These are phyloP conservation scores for Suillus americanus DNA, from an alignment of 768 basidiomycete species.

Conservation along the genomic window DNA sequence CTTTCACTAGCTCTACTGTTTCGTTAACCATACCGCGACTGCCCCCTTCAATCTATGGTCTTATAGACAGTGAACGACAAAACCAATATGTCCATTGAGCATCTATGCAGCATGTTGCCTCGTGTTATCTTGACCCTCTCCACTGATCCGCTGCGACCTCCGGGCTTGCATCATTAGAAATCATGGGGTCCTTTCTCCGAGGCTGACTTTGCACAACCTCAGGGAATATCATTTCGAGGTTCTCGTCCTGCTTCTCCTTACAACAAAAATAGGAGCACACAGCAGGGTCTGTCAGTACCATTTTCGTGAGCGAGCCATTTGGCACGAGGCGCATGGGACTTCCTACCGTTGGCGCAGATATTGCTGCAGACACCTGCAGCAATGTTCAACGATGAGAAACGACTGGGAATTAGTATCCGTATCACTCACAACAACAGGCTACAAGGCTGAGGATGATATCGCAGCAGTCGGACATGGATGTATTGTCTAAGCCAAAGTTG, in stretches of 20 bases:
- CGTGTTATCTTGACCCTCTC: neutral
- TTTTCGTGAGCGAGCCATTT: neutral
- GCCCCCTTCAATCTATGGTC: neutral
- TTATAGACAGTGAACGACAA: neutral
- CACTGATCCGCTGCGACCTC: neutral
- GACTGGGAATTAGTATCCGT: slow-evolving; percentile 3
- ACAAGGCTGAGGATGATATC: slow-evolving; percentile 20
- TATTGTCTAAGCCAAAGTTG: neutral
- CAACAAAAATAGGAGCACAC: slow-evolving; percentile 16
- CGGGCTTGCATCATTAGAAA: neutral
- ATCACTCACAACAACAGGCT: slow-evolving; percentile 16
- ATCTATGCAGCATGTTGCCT: neutral
- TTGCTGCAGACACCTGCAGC: neutral
- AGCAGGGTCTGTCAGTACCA: slow-evolving; percentile 9
- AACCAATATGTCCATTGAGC: neutral
- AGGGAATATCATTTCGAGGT: neutral
- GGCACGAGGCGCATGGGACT: neutral
- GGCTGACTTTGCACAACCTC: slow-evolving; percentile 20
- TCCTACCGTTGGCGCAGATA: neutral
- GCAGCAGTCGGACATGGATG: slow-evolving; percentile 17
- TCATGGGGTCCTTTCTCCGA: slow-evolving; percentile 12
- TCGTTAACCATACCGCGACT: neutral
- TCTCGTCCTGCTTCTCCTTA: slow-evolving; percentile 9
- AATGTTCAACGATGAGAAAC: slow-evolving; percentile 15
- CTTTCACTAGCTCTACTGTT: neutral